phyloP scores from a whole-genome alignment of 345 rosid species.

The Conringia planisiliqua region DNA sequence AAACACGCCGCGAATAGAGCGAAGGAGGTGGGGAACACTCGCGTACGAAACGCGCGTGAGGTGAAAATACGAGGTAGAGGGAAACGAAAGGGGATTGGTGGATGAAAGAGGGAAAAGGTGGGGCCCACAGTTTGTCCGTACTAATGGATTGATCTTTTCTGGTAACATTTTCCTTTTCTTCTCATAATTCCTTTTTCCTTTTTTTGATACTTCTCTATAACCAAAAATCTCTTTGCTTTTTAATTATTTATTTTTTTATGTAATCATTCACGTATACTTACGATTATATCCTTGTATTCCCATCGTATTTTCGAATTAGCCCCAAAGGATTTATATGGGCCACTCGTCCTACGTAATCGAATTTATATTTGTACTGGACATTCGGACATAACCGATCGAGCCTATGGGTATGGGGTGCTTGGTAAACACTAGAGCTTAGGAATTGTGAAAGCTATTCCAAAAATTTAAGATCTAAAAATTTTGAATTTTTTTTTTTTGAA shows the following conservation, averaged over 20 bases:
- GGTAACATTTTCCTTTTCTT: conserved; percentile 80
- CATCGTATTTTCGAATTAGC: neutral
- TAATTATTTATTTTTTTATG: neutral
- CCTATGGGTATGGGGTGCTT: neutral
- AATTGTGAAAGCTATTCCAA: neutral
- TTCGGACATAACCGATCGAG: neutral
- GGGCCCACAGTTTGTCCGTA: conserved; percentile 66
- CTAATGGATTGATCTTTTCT: conserved; percentile 83
- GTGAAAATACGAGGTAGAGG: conserved; percentile 41
- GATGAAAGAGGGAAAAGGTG: conserved; percentile 45
- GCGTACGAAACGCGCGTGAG: conserved; percentile 9
- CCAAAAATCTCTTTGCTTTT: neutral
- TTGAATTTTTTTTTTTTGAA: no score
- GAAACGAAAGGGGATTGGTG: conserved; percentile 42
- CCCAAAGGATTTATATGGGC: neutral
- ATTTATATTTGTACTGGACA: neutral
- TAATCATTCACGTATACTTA: neutral
- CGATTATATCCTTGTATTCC: neutral
- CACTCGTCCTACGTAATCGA: neutral
- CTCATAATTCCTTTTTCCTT: conserved; percentile 71
- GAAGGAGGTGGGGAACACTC: conserved; percentile 23
- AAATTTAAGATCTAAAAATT: no score
- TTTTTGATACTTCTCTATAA: conserved; percentile 39
- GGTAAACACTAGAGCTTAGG: neutral
- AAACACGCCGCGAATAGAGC: neutral